phyloP scores from a whole-genome alignment of 306 rosid genomes.

The Boehmeria nivea region DNA sequence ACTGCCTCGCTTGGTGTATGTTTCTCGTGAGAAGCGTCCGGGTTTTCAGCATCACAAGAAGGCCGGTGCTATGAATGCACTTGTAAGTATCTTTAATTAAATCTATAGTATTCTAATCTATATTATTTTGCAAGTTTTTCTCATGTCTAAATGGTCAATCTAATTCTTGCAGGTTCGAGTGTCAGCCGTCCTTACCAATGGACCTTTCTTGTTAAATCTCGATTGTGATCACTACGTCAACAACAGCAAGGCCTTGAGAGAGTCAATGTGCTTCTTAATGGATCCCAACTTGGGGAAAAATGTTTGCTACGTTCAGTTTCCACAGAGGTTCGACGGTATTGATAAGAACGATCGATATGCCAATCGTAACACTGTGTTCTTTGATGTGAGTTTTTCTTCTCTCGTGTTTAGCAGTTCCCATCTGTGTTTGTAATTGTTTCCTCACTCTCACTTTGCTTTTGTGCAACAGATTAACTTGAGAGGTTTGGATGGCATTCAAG shows the following conservation, averaged over 20 bases:
- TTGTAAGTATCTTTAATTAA: conserved; percentile 46
- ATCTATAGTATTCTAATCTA: neutral
- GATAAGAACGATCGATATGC: conserved; percentile 93
- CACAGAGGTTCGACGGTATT: conserved; percentile 96
- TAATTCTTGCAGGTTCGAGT: conserved; percentile 72
- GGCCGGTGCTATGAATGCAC: conserved; percentile 99
- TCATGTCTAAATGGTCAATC: neutral
- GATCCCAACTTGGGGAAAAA: conserved; percentile 93
- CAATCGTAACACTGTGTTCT: conserved; percentile 92
- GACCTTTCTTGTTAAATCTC: conserved; percentile 94
- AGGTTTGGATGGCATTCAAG: conserved; percentile 97
- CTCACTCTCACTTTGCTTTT: conserved; percentile 14
- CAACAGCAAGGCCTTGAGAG: conserved; percentile 95
- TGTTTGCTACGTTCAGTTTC: conserved; percentile 94
- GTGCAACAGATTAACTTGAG: conserved; percentile 78
- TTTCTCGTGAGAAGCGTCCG: conserved; percentile 99
- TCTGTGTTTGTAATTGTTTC: neutral
- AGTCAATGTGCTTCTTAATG: conserved; percentile 98
- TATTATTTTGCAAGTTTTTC: neutral
- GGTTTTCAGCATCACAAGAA: conserved; percentile 99
- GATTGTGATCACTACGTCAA: conserved; percentile 99
- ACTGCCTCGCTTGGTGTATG: conserved; percentile 88
- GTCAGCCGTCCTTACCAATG: conserved; percentile 95
- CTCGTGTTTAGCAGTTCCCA: neutral
- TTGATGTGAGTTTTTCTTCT: conserved; percentile 61